Conservation (phyloP, 805 yeast species). For the Wickerhamiella brachini region DNA sequence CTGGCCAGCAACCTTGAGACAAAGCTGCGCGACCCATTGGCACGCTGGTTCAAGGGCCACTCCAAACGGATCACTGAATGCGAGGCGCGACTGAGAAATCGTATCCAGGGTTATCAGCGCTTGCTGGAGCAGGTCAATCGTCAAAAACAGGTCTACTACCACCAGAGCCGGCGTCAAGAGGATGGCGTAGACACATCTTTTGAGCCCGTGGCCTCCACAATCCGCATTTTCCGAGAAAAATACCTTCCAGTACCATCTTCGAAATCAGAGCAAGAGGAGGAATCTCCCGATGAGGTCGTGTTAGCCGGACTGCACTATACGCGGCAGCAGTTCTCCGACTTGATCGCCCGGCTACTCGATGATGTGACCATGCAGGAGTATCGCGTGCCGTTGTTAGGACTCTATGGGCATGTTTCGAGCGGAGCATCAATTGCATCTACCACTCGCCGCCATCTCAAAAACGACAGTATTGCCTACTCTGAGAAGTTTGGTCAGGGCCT, state of each 20-base stretch:
- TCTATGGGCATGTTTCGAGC: constrained; percentile 45
- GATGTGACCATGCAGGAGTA: constrained; percentile 40
- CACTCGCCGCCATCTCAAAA: constrained; percentile 38
- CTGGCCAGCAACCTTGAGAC: constrained; percentile 45
- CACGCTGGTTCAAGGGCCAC: constrained; percentile 59
- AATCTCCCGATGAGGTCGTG: background rate
- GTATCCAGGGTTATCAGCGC: constrained; percentile 36
- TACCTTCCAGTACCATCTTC: constrained; percentile 1
- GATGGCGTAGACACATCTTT: constrained; percentile 23
- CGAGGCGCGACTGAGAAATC: constrained; percentile 35
- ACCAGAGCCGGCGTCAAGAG: constrained; percentile 56
- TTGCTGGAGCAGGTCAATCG: constrained; percentile 33
- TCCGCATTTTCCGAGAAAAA: constrained; percentile 4
- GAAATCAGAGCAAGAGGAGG: background rate
- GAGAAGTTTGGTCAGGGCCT: constrained; percentile 69
- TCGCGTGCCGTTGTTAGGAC: constrained; percentile 55
- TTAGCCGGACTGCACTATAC: constrained; percentile 25
- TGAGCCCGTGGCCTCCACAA: constrained; percentile 9
- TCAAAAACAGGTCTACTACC: constrained; percentile 47
- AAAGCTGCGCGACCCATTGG: constrained; percentile 51
- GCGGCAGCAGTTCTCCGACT: constrained; percentile 27
- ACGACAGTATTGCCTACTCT: constrained; percentile 41
- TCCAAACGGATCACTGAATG: constrained; percentile 44
- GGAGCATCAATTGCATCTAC: constrained; percentile 51
- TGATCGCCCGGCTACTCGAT: constrained; percentile 30